phyloP scores from a whole-genome alignment of 1,284 basidiomycete species.

The Sporisorium reilianum region DNA sequence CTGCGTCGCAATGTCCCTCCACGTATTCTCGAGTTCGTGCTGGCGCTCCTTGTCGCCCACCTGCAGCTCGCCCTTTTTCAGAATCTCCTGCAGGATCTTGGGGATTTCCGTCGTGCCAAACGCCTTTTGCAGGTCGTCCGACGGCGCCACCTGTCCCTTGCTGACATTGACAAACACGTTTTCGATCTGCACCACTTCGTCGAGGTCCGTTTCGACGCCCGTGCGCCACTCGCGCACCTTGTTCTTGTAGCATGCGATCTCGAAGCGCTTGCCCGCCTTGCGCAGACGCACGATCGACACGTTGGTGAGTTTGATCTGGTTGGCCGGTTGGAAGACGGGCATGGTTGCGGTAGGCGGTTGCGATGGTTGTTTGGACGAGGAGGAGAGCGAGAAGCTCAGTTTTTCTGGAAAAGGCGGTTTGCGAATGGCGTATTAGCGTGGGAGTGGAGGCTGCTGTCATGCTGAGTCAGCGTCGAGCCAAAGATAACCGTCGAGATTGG shows the following conservation, averaged over 20 bases:
- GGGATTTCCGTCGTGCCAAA: conserved; percentile 83
- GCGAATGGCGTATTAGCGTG: no score
- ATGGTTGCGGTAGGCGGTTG: no score
- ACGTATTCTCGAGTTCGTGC: conserved; percentile 84
- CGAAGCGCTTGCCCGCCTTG: conserved; percentile 97
- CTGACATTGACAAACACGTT: conserved; percentile 97
- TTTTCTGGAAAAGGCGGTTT: background rate
- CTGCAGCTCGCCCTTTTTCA: conserved; percentile 96
- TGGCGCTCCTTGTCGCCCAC: conserved; percentile 96
- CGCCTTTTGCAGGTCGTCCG: conserved; percentile 88
- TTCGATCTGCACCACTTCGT: conserved; percentile 96
- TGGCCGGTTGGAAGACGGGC: conserved; percentile 51
- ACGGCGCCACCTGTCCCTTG: conserved; percentile 92
- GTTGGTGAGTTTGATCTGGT: conserved; percentile 79
- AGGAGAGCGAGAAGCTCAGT: background rate
- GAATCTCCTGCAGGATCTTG: conserved; percentile 87
- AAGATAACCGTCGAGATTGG: background rate
- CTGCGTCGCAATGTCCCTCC: conserved; percentile 91
- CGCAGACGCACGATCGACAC: conserved; percentile 94
- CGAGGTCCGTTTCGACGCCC: conserved; percentile 91
- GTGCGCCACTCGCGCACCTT: conserved; percentile 96
- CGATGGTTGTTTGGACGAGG: no score
- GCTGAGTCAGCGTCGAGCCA: conserved; percentile 12
- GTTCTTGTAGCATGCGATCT: conserved; percentile 99
- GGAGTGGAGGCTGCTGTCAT: conserved; percentile 15